A percentile compares a stretch with the other conserved stretches of the same genome.
phyloP scores from a whole-genome alignment of 768 basidiomycete species.

The Phaeotremella skinneri region DNA sequence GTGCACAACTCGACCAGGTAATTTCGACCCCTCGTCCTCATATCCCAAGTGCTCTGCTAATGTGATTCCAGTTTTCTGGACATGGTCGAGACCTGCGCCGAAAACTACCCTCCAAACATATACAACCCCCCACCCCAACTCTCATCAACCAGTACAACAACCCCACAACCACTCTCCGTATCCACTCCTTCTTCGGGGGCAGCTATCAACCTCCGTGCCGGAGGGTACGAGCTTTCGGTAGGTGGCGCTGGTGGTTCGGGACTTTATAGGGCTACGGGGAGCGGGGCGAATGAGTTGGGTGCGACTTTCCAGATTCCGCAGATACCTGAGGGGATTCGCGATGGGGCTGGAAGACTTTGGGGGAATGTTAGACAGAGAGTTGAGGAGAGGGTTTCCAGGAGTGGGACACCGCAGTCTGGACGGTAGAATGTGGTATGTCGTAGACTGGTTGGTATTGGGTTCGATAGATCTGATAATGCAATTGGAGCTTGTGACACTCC shows the following conservation, averaged over 20 bases:
- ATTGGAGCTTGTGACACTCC: no score
- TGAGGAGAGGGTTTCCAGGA: conserved; percentile 51
- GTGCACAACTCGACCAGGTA: conserved; percentile 93
- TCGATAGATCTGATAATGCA: no score
- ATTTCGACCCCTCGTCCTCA: conserved; percentile 27
- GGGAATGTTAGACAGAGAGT: conserved; percentile 85
- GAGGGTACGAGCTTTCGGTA: conserved; percentile 87
- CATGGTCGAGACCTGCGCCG: conserved; percentile 72
- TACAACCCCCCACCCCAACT: conserved; percentile 51
- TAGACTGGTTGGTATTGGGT: not conserved
- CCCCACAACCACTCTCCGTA: conserved; percentile 33
- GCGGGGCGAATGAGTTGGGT: conserved; percentile 30
- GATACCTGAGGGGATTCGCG: conserved; percentile 75
- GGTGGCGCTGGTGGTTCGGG: conserved; percentile 81
- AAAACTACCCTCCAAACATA: conserved; percentile 51
- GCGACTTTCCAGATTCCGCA: conserved; percentile 43
- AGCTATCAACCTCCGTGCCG: conserved; percentile 84
- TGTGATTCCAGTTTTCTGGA: conserved; percentile 67
- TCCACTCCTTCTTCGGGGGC: conserved; percentile 58
- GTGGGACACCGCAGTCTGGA: conserved; percentile 39
- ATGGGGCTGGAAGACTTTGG: conserved; percentile 80
- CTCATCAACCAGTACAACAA: conserved; percentile 72
- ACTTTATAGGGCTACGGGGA: conserved; percentile 73
- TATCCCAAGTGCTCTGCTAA: not conserved
- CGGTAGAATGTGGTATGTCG: not conserved